Evolutionary conservation across 176 grass and related monocot species (phyloP), one percentile per base, ranked within the genome.

Genomic region (Raddia guianensis): DNA sequence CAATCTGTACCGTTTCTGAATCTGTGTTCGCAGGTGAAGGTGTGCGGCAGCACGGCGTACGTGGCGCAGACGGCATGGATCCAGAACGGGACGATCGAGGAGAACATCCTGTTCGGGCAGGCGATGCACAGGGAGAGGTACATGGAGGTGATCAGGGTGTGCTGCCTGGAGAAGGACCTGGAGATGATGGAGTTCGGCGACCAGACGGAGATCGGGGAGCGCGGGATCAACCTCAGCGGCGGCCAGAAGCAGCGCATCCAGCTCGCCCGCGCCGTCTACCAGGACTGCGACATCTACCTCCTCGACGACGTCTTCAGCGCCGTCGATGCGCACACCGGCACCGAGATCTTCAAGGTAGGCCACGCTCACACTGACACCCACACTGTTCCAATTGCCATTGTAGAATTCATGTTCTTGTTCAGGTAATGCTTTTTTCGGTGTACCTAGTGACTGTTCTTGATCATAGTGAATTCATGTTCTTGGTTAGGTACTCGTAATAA

Each of bases 131-230:
- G 32, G 55, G 89, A 82, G 75, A 83, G 75, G 65, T 99, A 99
- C 86, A 89, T 86, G 79, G 87, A 95, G 79, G 90, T 83, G 8
- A 91, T 95, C 64, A 73, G 80, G 67, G 96, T 99, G 12, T 99
- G 96, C 76, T 95, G 92, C 83, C 84, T 99, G 76, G 88, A 95
- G 76, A 99, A 91, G 80, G 96, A 99, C 81, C 27, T 99, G 35
- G 96, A 99, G 82, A 95, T 99, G 92, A 99, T 99, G 96, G 96
- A 99, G 84, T 99, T 99, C 64, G 96, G 96, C 14, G 96, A 99
- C 54, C 96, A 99, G 84, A 99, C 96, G 0, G 96, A 99, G 96
- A 99, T 99, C 15, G 96, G 96, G 2, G 96, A 99, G 76, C 89
- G 96, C 11, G 96, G 96, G 15, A 99, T 99, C 77, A 99, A 99